Conservation (phyloP, 2,329 filamentous ascomycete genomes). For the Fulvia fulva region DNA sequence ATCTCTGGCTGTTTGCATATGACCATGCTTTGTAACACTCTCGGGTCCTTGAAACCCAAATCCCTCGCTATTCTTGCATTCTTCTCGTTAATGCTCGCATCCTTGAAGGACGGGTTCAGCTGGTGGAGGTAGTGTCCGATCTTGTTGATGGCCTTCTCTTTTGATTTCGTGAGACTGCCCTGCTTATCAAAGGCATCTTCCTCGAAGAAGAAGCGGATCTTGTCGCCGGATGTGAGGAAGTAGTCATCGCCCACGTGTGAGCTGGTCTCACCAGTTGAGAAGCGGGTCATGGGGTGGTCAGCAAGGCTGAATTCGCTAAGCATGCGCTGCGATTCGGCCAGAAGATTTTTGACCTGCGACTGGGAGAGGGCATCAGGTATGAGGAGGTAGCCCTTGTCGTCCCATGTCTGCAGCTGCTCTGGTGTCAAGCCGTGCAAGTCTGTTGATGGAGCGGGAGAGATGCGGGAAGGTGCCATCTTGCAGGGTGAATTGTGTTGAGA, state of each 20-base stretch:
- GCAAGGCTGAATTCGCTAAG: slow-evolving; percentile 73
- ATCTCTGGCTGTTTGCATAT: slow-evolving; percentile 99
- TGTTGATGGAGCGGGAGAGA: slow-evolving; percentile 25
- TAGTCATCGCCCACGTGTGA: slow-evolving; percentile 94
- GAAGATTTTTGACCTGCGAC: slow-evolving; percentile 62
- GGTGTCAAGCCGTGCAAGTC: slow-evolving; percentile 58
- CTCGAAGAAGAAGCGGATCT: slow-evolving; percentile 95
- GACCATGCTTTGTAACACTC: slow-evolving; percentile 88
- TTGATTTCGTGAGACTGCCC: slow-evolving; percentile 69
- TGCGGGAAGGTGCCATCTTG: slow-evolving; percentile 25
- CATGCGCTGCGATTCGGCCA: slow-evolving; percentile 69
- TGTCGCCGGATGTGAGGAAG: slow-evolving; percentile 85
- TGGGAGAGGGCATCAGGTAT: slow-evolving; percentile 71
- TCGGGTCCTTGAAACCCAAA: slow-evolving; percentile 71
- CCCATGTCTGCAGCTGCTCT: slow-evolving; percentile 67
- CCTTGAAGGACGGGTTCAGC: slow-evolving; percentile 46
- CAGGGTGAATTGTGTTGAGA: background rate
- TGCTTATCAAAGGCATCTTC: slow-evolving; percentile 73
- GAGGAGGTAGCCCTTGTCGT: slow-evolving; percentile 83
- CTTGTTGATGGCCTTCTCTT: slow-evolving; percentile 76
- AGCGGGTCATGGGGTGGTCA: slow-evolving; percentile 87
- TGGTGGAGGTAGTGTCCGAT: slow-evolving; percentile 51
- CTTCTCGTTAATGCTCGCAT: slow-evolving; percentile 49
- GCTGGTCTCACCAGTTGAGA: slow-evolving; percentile 71
- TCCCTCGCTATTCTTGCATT: slow-evolving; percentile 64